These are phyloP conservation scores for Aspergillus ochraceoroseus DNA, from an alignment of 2,329 filamentous ascomycete species.

Conservation along the genomic window DNA sequence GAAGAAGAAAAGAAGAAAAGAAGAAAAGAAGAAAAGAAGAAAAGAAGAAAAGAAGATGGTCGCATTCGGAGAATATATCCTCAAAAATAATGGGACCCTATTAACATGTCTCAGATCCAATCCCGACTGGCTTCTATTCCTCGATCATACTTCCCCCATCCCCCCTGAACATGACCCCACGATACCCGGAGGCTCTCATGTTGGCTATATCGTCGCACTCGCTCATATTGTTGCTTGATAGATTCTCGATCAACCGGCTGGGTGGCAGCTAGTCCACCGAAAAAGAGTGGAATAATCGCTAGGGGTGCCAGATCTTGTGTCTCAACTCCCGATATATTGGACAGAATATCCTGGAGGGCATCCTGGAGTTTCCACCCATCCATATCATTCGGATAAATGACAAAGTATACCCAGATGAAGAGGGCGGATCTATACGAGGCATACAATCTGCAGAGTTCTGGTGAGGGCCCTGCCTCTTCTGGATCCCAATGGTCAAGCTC, in stretches of 20 bases:
- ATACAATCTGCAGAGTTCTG: neutral
- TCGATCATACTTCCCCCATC: too few relatives aligned
- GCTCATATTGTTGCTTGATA: too few relatives aligned
- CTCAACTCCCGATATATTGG: neutral
- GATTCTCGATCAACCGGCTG: neutral
- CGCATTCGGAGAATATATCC: too few relatives aligned
- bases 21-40: neutral
- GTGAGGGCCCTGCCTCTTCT: neutral
- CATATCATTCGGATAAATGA: constrained; percentile 2
- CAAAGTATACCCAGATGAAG: constrained; percentile 3
- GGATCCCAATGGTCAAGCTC: constrained; percentile 3
- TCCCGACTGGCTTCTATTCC: too few relatives aligned
- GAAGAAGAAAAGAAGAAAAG: constrained; percentile 5
- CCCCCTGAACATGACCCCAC: too few relatives aligned
- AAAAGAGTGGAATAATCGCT: constrained; percentile 3
- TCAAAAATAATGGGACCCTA: too few relatives aligned
- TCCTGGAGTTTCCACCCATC: constrained; percentile 1
- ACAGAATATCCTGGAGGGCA: neutral
- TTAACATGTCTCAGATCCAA: too few relatives aligned
- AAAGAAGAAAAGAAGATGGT: too few relatives aligned
- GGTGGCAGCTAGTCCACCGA: constrained; percentile 1
- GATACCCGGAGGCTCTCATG: too few relatives aligned
- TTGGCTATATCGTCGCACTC: too few relatives aligned
- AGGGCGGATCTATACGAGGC: neutral
- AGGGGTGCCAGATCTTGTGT: neutral